phyloP scores from a whole-genome alignment of 2,329 filamentous ascomycete genomes.

The Fusarium heterosporum region DNA sequence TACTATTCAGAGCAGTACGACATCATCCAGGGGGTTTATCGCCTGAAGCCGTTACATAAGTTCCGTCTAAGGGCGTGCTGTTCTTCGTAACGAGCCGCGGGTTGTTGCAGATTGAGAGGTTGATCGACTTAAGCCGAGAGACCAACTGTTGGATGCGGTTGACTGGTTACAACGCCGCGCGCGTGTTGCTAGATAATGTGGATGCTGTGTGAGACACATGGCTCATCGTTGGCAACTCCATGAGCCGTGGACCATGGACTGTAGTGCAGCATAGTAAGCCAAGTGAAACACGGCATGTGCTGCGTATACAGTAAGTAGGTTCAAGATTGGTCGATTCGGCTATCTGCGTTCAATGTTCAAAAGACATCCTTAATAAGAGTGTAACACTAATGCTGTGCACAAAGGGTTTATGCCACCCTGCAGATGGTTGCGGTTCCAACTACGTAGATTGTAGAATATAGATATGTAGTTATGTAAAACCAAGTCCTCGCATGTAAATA shows the following conservation, averaged over 20 bases:
- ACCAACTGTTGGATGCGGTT: conserved; percentile 10
- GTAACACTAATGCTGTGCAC: conserved; percentile 12
- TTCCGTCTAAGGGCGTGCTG: conserved; percentile 1
- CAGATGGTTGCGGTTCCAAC: conserved; percentile 4
- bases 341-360: conserved; percentile 26
- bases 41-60: conserved; percentile 9
- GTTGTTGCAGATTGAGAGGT: conserved; percentile 19
- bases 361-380: neutral
- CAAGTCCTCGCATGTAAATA: conserved; percentile 15
- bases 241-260: neutral
- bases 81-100: conserved; percentile 13
- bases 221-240: conserved; percentile 4
- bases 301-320: neutral
- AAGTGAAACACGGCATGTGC: conserved; percentile 20
- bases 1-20: conserved; percentile 8
- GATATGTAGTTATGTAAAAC: conserved; percentile 10
- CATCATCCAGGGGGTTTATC: neutral
- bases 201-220: conserved; percentile 15
- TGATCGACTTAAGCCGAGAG: conserved; percentile 4
- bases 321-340: conserved; percentile 26
- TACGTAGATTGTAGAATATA: neutral
- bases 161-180: conserved; percentile 31
- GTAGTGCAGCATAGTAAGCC: neutral
- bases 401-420: neutral
- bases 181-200: conserved; percentile 24